Evolutionary conservation across 768 basidiomycete genomes (phyloP).

Genomic region (Pisolithus marmoratus): DNA sequence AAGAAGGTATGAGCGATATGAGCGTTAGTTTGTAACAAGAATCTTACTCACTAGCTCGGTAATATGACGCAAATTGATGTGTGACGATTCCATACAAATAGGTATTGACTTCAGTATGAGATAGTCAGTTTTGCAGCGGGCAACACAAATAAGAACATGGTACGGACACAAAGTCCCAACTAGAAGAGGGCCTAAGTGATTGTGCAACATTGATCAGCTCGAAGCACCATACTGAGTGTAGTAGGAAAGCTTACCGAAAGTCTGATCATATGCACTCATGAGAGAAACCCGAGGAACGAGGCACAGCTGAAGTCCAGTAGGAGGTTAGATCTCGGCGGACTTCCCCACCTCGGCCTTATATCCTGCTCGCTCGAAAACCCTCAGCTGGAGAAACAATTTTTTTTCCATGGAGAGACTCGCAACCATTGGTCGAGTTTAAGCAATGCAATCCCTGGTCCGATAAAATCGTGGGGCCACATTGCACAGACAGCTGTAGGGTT

Average conservation of each 20-base stretch:
- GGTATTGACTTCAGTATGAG: neutral
- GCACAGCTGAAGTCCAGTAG: no score
- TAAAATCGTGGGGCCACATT: no score
- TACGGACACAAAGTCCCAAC: neutral
- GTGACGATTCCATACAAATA: slow-evolving; percentile 34
- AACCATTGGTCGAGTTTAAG: no score
- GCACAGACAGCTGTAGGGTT: no score
- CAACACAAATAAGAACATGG: no score
- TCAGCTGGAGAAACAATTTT: no score
- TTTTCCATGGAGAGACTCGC: no score
- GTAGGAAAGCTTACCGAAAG: neutral
- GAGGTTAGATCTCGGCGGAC: no score
- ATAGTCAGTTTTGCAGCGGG: neutral
- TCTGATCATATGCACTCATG: neutral
- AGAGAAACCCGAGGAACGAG: no score
- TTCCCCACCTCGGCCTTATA: no score
- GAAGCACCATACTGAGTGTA: neutral
- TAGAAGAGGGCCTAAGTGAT: neutral
- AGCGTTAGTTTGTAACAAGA: neutral
- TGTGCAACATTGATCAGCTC: neutral
- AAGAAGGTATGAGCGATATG: neutral
- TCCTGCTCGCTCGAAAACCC: no score
- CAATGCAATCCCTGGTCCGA: no score
- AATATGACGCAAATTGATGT: slow-evolving; percentile 34
- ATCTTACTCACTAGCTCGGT: slow-evolving; percentile 12